These are phyloP conservation scores for Trypanosoma platydactyli DNA, from an alignment of 208 protist genomes.

Conservation along the genomic window DNA sequence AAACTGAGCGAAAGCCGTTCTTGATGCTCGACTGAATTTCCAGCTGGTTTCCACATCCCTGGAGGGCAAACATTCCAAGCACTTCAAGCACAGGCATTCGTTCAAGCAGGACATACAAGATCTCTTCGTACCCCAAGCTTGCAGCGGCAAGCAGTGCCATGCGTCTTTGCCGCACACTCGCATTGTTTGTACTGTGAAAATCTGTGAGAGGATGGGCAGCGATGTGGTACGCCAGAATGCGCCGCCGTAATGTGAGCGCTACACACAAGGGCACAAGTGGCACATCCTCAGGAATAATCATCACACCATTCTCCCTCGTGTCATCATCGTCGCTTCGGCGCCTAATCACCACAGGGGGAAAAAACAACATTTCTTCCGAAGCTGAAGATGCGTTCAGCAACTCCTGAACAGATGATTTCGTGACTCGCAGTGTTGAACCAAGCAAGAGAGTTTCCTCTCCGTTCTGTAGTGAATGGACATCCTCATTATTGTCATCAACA, in stretches of 20 bases:
- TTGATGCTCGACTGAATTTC: not conserved
- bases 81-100: constrained; percentile 64
- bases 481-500: not conserved
- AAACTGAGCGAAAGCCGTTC: constrained; percentile 9
- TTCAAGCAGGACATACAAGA: constrained; percentile 71
- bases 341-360: constrained; percentile 49
- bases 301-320: constrained; percentile 18
- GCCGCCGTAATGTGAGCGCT: constrained; percentile 52
- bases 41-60: not conserved
- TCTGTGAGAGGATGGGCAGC: constrained; percentile 57
- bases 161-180: constrained; percentile 39
- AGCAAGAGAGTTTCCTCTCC: constrained; percentile 14
- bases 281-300: constrained; percentile 57
- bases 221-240: constrained; percentile 62
- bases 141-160: constrained; percentile 60
- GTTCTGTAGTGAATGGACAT: constrained; percentile 3
- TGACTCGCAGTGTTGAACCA: constrained; percentile 12
- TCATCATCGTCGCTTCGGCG: constrained; percentile 51
- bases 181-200: constrained; percentile 35
- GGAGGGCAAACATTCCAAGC: constrained; percentile 55
- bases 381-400: constrained; percentile 25
- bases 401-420: constrained; percentile 15
- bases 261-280: constrained; percentile 61
- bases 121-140: constrained; percentile 65
- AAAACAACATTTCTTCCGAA: constrained; percentile 39